Base-by-base conservation (phyloP, 2,329 filamentous ascomycete genomes). In the Didymella sp. region DNA sequence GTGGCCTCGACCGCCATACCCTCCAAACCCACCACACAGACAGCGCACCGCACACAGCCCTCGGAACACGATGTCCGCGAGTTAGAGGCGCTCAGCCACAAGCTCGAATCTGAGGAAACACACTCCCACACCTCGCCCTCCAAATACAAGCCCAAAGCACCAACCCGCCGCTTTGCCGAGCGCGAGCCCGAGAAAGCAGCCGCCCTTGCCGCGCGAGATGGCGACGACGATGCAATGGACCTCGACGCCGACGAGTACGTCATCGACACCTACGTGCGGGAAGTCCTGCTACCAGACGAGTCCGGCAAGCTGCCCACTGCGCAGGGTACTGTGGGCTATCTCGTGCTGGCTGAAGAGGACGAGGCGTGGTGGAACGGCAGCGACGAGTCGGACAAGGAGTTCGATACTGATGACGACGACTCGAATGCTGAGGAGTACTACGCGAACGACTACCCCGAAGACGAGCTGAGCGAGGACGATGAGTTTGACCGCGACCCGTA, bases 401-500 rank as follows among this genome's bases (percentile, higher is more conserved):
- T 81, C 76, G 81, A 85, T 60, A 85, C 80, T 30, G 86, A 87
- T 56, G 85, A 87, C 59, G 84, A 85, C 24, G 85, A 88, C 62
- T 85, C 85, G 33, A 88, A 88, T 68, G 84, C 90, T 31, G 90
- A 93, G 71, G 89, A 91, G 67, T 87, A 91, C 74, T 92, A 92
- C 70, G 86, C 87, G 3, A 88, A 89, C 51, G 90, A 93, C 72
- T 93, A 93, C 64, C 90, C 90, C 0, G 90, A 93, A 60, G 89
- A 93, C 51, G 90, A 93, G 71, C 82, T 92, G 13, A 87, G 86
- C 41, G 88, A 86, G 15, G 89, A 92, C 64, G 87, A 89, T 62
- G 87, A 89, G 72, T 85, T 81, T 59, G 84, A 80, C 40, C 62
- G 74, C 2, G 73, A 76, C 42, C 70, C 77, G 8, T 81, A 81